A percentile compares a stretch with the other conserved stretches of the same genome.
These are phyloP conservation scores for Apiospora phragmitis DNA, from an alignment of 2,329 filamentous ascomycete genomes.

Conservation along the genomic window DNA sequence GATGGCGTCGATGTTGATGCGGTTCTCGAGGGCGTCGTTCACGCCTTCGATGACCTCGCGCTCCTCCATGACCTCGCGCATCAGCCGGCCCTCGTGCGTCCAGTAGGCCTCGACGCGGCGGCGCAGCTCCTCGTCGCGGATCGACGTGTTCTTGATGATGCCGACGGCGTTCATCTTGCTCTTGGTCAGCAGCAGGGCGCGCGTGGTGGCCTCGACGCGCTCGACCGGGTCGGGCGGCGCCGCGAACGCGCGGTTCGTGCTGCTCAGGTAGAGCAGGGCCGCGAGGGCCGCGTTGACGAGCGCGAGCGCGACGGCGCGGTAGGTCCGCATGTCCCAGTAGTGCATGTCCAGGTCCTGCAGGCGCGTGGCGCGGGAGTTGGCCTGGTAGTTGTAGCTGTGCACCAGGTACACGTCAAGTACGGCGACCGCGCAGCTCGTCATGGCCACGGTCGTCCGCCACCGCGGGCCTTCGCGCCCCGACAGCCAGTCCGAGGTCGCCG, in stretches of 20 bases:
- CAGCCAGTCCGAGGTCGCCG: conserved; percentile 70
- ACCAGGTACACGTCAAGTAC: conserved; percentile 67
- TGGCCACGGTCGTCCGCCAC: conserved; percentile 72
- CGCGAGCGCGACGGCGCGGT: conserved; percentile 65
- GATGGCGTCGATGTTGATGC: conserved; percentile 63
- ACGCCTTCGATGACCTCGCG: conserved; percentile 72
- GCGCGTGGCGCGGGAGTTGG: conserved; percentile 63
- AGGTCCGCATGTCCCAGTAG: conserved; percentile 67
- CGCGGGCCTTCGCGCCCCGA: conserved; percentile 62
- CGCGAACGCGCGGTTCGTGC: conserved; percentile 78
- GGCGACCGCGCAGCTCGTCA: conserved; percentile 60
- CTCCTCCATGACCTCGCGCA: conserved; percentile 77
- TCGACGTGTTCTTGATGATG: conserved; percentile 77
- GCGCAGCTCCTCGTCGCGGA: conserved; percentile 72
- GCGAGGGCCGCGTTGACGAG: conserved; percentile 65
- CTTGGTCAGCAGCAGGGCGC: conserved; percentile 58
- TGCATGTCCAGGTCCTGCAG: conserved; percentile 67
- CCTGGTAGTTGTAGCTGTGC: conserved; percentile 63
- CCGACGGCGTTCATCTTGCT: conserved; percentile 71
- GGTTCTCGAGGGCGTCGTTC: conserved; percentile 63
- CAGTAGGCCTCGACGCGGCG: conserved; percentile 72
- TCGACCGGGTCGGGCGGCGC: conserved; percentile 61
- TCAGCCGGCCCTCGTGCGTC: conserved; percentile 72
- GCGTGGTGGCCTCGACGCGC: conserved; percentile 62
- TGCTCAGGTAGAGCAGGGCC: conserved; percentile 69